Evolutionary conservation across 768 basidiomycete genomes (phyloP).

Genomic region (Ramaria rubella): DNA sequence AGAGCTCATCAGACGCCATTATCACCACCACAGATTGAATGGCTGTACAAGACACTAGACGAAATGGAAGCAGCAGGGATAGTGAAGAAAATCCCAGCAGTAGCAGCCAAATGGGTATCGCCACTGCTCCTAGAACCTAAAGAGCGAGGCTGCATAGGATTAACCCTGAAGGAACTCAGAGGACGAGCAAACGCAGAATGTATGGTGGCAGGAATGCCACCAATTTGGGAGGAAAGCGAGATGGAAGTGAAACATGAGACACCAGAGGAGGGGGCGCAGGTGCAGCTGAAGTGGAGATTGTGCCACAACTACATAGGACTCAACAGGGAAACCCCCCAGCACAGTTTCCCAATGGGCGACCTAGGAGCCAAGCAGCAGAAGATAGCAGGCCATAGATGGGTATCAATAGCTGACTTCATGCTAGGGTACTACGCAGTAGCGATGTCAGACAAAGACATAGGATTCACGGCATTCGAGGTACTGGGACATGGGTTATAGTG

Average conservation of each 20-base stretch:
- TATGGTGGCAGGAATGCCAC: constrained; percentile 18
- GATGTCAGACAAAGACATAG: neutral
- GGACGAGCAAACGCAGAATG: constrained; percentile 29
- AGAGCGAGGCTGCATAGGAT: constrained; percentile 19
- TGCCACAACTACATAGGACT: constrained; percentile 34
- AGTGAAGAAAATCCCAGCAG: constrained; percentile 23
- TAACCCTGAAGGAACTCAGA: neutral
- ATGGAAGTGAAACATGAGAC: neutral
- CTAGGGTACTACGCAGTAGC: constrained; percentile 10
- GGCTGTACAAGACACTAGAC: constrained; percentile 26
- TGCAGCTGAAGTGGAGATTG: constrained; percentile 26
- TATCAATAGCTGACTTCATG: constrained; percentile 16
- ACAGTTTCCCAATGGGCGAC: constrained; percentile 26
- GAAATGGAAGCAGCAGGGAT: too few relatives aligned
- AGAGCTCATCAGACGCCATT: constrained; percentile 24
- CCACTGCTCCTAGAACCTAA: constrained; percentile 33
- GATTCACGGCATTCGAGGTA: constrained; percentile 12
- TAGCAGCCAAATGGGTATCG: constrained; percentile 30
- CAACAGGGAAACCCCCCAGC: constrained; percentile 15
- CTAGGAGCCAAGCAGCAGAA: constrained; percentile 33
- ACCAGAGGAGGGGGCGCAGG: constrained; percentile 13
- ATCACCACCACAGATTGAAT: constrained; percentile 28
- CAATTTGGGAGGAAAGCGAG: neutral
- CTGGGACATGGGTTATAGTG: neutral
- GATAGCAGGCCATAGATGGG: constrained; percentile 31